phyloP scores from a whole-genome alignment of 352 stramenopile species.

The Phytophthora fragariae region DNA sequence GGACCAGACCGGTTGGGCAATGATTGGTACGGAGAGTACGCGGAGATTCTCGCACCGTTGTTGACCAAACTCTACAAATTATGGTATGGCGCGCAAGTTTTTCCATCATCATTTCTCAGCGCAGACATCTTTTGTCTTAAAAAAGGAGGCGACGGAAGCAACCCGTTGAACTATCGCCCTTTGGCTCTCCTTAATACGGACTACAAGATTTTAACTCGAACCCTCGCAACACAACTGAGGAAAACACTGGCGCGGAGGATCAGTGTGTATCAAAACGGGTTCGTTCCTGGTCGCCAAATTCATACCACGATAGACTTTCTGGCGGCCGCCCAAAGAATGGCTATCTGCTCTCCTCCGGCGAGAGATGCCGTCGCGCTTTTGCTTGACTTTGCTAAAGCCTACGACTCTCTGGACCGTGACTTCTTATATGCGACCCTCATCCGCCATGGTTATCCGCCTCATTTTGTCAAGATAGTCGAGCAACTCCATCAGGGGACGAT shows the following conservation, averaged over 20 bases:
- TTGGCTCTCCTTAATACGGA: background rate
- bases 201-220: background rate
- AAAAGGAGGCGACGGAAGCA: background rate
- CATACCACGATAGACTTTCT: background rate
- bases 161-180: background rate
- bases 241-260: background rate
- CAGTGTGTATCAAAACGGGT: background rate
- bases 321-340: background rate
- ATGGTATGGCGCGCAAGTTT: background rate
- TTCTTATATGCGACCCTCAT: background rate
- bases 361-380: background rate
- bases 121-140: background rate
- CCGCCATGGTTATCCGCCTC: background rate
- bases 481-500: background rate
- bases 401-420: background rate
- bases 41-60: background rate
- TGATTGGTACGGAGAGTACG: background rate
- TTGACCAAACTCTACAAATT: background rate
- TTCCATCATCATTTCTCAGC: background rate
- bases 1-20: background rate
- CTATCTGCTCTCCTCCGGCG: background rate
- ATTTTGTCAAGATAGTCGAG: background rate
- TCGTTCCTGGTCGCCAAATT: background rate
- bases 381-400: background rate
- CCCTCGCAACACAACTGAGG: background rate